These are phyloP conservation scores for Acacia confusa DNA, from an alignment of 306 rosid genomes.

Conservation along the genomic window DNA sequence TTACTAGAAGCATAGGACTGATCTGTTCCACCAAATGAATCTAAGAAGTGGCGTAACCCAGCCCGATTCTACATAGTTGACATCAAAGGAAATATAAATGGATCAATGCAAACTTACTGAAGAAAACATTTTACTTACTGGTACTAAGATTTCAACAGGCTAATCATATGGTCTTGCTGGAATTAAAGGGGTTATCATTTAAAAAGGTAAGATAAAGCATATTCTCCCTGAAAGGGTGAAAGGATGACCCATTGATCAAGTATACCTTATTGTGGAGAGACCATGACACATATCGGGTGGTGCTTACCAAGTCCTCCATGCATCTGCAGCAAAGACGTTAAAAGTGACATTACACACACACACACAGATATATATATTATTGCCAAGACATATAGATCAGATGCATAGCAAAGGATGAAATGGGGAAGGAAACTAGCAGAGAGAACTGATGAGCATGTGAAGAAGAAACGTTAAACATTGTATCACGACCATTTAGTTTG, in stretches of 20 bases:
- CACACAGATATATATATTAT: no score
- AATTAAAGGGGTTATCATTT: conserved; percentile 16
- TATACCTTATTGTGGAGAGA: conserved; percentile 96
- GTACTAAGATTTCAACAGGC: not conserved
- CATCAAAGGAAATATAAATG: conserved; percentile 31
- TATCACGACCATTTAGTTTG: not conserved
- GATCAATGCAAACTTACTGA: conserved; percentile 22
- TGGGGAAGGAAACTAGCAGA: not conserved
- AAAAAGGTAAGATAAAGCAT: conserved; percentile 12
- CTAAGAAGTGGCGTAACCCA: conserved; percentile 91
- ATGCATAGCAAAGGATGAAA: not conserved
- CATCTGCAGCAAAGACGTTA: conserved; percentile 56
- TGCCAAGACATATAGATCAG: not conserved
- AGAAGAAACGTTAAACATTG: not conserved
- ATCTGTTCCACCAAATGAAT: conserved; percentile 94
- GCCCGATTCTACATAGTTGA: conserved; percentile 75
- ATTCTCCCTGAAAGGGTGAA: not conserved
- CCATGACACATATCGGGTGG: conserved; percentile 95
- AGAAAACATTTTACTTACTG: conserved; percentile 22
- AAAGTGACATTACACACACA: not conserved
- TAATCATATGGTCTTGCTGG: conserved; percentile 21
- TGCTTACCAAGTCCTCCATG: conserved; percentile 97
- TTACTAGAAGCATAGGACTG: conserved; percentile 49
- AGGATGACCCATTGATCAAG: conserved; percentile 27
- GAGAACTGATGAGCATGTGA: conserved; percentile 24